Percentiles rank a stretch among this genome's conserved stretches.
phyloP scores from a whole-genome alignment of 169 alveolate genomes.

The Babesia bigemina region DNA sequence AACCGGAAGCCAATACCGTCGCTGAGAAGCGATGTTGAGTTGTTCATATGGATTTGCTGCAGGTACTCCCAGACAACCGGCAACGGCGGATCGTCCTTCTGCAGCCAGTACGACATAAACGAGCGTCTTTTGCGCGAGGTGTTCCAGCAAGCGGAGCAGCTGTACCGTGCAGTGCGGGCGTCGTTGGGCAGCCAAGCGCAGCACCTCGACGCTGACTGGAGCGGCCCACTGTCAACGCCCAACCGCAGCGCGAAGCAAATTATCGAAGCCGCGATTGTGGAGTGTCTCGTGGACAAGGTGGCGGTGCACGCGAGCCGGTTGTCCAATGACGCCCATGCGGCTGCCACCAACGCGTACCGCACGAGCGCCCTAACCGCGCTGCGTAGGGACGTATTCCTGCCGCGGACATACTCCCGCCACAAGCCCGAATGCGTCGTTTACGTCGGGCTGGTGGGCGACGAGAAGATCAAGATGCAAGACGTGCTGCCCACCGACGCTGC shows the following conservation, averaged over 20 bases:
- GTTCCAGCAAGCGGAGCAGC: conserved; percentile 58
- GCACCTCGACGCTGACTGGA: conserved; percentile 15
- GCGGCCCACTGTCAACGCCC: conserved; percentile 22
- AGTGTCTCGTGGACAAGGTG: conserved; percentile 55
- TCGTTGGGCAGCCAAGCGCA: not conserved
- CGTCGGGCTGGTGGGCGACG: conserved; percentile 59
- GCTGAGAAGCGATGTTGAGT: conserved; percentile 42
- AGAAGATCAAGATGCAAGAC: conserved; percentile 45
- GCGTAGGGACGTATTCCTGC: conserved; percentile 30
- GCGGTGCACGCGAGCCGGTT: conserved; percentile 28
- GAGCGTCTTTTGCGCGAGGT: conserved; percentile 37
- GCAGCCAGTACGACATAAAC: conserved; percentile 22
- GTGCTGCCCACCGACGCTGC: conserved; percentile 47
- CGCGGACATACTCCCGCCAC: conserved; percentile 27
- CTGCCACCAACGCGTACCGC: conserved; percentile 11
- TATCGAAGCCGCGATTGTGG: conserved; percentile 42
- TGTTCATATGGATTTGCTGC: conserved; percentile 46
- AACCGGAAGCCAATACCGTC: conserved; percentile 7
- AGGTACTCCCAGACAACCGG: conserved; percentile 4
- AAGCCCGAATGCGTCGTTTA: conserved; percentile 63
- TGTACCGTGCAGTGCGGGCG: conserved; percentile 21
- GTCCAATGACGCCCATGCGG: conserved; percentile 9
- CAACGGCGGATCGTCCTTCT: conserved; percentile 4
- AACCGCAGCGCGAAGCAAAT: not conserved
- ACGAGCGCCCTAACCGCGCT: conserved; percentile 1